These are phyloP conservation scores for Nemania sp. DNA, from an alignment of 2,329 filamentous ascomycete genomes.

Conservation along the genomic window DNA sequence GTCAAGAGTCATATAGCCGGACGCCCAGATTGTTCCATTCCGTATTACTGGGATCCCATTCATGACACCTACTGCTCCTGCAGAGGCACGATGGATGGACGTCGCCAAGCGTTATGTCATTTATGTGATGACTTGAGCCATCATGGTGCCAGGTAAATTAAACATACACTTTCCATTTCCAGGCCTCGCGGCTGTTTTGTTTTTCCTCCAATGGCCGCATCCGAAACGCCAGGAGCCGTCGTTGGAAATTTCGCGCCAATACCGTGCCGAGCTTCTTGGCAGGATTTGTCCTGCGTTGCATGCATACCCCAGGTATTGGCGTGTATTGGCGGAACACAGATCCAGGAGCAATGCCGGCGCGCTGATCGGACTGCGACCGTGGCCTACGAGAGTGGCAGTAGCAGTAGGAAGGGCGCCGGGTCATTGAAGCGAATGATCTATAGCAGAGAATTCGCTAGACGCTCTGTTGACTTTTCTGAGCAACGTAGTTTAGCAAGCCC, in stretches of 20 bases:
- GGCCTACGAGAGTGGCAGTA: not conserved
- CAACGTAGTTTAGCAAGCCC: too few species aligned
- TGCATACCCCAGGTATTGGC: slow-evolving; percentile 21
- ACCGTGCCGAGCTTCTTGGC: not conserved
- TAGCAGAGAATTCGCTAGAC: not conserved
- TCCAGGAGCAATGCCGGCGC: not conserved
- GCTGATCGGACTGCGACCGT: not conserved
- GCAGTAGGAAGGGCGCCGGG: too few species aligned
- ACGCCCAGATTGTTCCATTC: too few species aligned
- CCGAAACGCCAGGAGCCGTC: not conserved
- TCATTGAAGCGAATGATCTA: too few species aligned
- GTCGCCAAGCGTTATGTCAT: not conserved
- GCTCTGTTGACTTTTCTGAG: too few species aligned
- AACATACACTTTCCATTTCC: not conserved
- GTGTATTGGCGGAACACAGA: slow-evolving; percentile 3
- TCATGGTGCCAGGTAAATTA: not conserved
- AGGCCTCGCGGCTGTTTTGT: not conserved
- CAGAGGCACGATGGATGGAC: not conserved
- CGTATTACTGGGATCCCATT: not conserved
- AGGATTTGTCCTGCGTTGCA: slow-evolving; percentile 6
- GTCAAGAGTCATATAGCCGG: too few species aligned
- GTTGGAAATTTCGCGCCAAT: slow-evolving; percentile 20
- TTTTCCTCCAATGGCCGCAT: slow-evolving; percentile 20
- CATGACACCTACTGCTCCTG: not conserved
- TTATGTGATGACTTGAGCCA: not conserved